These are phyloP conservation scores for Nymphaea thermarum DNA, from an alignment of 164 flowering plant genomes.

Conservation along the genomic window DNA sequence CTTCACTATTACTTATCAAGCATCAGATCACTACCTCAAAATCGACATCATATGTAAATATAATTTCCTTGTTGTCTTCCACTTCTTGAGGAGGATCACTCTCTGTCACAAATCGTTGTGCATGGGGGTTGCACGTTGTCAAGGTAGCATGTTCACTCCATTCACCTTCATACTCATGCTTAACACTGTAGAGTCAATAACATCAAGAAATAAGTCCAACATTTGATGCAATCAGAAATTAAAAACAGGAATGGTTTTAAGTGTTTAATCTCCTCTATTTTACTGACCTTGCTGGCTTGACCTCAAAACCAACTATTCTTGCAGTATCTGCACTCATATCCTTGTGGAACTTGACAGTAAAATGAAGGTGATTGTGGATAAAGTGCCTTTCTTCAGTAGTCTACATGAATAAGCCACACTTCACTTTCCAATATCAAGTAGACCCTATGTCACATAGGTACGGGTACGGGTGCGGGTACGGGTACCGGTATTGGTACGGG, in stretches of 20 bases:
- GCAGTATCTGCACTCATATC: conserved; percentile 52
- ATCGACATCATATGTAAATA: conserved; percentile 68
- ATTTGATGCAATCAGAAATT: background rate
- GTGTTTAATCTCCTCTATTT: background rate
- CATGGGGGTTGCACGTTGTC: conserved; percentile 87
- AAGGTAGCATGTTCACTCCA: conserved; percentile 68
- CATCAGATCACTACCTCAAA: conserved; percentile 29
- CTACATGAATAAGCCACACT: conserved; percentile 23
- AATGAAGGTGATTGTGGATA: conserved; percentile 74
- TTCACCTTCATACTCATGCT: conserved; percentile 73
- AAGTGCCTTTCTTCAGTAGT: conserved; percentile 77
- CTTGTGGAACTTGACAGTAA: conserved; percentile 74
- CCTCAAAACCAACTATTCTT: conserved; percentile 96
- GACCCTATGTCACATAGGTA: no score
- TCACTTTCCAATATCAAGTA: background rate
- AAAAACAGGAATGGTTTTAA: background rate
- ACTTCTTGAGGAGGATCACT: conserved; percentile 86
- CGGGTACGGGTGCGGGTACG: no score
- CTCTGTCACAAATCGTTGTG: conserved; percentile 45
- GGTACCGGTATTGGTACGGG: no score
- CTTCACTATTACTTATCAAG: no score
- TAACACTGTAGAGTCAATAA: conserved; percentile 36
- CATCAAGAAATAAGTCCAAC: background rate
- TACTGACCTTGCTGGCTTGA: conserved; percentile 75
- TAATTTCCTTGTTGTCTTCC: conserved; percentile 48